Evolutionary conservation across 2,329 filamentous ascomycete species (phyloP).

Genomic region (Gaeumannomyces sp.): DNA sequence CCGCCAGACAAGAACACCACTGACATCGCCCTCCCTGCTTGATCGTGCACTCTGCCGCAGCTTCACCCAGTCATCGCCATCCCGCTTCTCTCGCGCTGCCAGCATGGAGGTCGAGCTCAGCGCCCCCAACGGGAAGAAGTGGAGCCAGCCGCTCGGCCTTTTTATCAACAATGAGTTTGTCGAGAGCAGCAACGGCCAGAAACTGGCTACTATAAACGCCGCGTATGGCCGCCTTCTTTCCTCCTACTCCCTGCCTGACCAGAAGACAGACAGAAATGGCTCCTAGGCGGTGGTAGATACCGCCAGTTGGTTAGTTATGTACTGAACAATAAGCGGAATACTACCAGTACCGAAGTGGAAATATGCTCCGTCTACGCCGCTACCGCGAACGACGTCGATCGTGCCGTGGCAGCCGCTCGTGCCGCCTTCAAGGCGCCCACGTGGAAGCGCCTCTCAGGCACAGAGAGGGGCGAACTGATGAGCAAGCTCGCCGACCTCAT

Average conservation of each 20-base stretch:
- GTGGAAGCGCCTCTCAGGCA: constrained; percentile 63
- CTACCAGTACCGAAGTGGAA: constrained; percentile 48
- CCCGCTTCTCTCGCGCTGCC: background rate
- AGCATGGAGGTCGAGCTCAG: constrained; percentile 51
- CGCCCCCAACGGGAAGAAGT: constrained; percentile 69
- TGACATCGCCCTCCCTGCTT: background rate
- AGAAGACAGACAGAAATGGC: background rate
- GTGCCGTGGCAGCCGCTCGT: constrained; percentile 62
- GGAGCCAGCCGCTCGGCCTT: constrained; percentile 67
- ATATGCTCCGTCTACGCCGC: constrained; percentile 69
- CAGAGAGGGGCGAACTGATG: constrained; percentile 63
- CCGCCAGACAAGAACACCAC: background rate
- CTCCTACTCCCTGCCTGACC: background rate
- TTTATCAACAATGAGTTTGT: constrained; percentile 83
- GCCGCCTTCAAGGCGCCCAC: constrained; percentile 59
- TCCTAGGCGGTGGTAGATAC: background rate
- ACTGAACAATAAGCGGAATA: background rate
- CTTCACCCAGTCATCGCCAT: constrained; percentile 8
- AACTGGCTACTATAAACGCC: constrained; percentile 62
- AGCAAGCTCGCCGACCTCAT: constrained; percentile 64
- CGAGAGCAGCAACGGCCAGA: constrained; percentile 57
- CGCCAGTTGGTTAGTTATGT: background rate
- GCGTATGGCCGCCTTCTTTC: constrained; percentile 35
- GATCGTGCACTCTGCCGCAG: background rate
- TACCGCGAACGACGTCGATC: constrained; percentile 59